Evolutionary conservation across 345 rosid genomes (phyloP).

Genomic region (sweet orange (Citrus sinensis)): DVS_A1.0 CM039162.1:5501501-5502000

Average conservation of each 20-base stretch:
- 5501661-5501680: neutral
- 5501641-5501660: neutral
- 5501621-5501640: neutral
- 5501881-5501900: no score
- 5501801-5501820: rapidly evolving
- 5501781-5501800: rapidly evolving
- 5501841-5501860: no score
- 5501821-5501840: rapidly evolving
- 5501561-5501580: neutral
- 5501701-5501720: no score
- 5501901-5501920: no score
- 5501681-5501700: no score
- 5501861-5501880: rapidly evolving
- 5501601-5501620: neutral
- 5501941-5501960: no score
- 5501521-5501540: neutral
- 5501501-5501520: neutral
- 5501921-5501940: no score
- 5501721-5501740: rapidly evolving
- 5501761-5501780: no score
- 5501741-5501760: no score
- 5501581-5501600: neutral
- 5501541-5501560: constrained; percentile 1
- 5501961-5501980: no score
- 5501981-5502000: no score